Conservation (phyloP, 108 stramenopile genomes). For the Aureococcus anophagefferens region DNA sequence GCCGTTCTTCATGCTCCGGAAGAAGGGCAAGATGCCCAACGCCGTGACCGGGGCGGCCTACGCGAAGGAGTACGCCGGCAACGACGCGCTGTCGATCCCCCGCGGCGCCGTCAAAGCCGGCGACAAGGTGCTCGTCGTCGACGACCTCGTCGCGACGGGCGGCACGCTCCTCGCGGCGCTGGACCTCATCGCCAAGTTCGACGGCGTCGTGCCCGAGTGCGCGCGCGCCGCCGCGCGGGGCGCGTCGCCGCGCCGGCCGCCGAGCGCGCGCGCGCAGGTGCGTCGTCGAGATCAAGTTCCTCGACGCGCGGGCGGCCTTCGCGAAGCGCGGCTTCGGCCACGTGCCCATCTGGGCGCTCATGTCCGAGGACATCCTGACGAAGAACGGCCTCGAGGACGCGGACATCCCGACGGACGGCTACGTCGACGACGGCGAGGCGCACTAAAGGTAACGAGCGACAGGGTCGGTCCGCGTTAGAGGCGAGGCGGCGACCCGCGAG, state of each 20-base stretch:
- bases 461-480: too few species aligned
- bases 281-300: constrained; percentile 81
- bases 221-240: too few species aligned
- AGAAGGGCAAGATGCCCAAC: constrained; percentile 96
- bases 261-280: constrained; percentile 80
- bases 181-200: constrained; percentile 10
- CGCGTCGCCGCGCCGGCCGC: too few species aligned
- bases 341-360: constrained; percentile 75
- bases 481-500: too few species aligned
- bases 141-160: constrained; percentile 95
- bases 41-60: constrained; percentile 66
- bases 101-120: constrained; percentile 69
- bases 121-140: constrained; percentile 79
- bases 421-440: constrained; percentile 80
- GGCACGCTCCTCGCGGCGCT: constrained; percentile 58
- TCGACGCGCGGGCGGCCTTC: constrained; percentile 63
- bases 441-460: too few species aligned
- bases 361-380: constrained; percentile 69
- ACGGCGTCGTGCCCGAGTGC: not conserved
- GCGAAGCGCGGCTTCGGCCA: constrained; percentile 41
- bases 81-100: constrained; percentile 78
- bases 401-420: constrained; percentile 45
- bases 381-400: constrained; percentile 40
- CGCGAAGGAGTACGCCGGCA: constrained; percentile 85
- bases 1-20: constrained; percentile 96